Conservation (phyloP, 257 asterid genomes). For the Lithospermum erythrorhizon region DNA sequence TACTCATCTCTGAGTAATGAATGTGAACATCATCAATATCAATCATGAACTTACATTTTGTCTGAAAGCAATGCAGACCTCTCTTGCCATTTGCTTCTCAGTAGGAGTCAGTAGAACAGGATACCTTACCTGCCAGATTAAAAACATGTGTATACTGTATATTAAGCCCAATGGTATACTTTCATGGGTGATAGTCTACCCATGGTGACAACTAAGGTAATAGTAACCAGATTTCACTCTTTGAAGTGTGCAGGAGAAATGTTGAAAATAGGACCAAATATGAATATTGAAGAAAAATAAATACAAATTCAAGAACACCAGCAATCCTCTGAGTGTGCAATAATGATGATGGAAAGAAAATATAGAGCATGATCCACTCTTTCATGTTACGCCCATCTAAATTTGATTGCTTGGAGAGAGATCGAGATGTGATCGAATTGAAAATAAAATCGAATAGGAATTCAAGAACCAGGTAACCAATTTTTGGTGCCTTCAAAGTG, state of each 20-base stretch:
- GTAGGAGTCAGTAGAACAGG: slow-evolving; percentile 95
- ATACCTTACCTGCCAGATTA: slow-evolving; percentile 69
- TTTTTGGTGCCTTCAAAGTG: too few relatives aligned
- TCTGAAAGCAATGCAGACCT: slow-evolving; percentile 89
- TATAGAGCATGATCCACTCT: not conserved
- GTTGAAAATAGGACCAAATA: not conserved
- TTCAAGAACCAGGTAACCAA: not conserved
- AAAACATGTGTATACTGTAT: not conserved
- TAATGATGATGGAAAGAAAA: not conserved
- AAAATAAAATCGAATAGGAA: too few relatives aligned
- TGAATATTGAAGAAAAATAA: too few relatives aligned
- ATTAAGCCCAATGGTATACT: not conserved
- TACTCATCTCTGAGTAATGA: not conserved
- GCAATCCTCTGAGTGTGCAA: not conserved
- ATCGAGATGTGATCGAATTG: not conserved
- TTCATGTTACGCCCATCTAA: not conserved
- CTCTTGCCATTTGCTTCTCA: slow-evolving; percentile 96
- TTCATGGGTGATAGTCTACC: not conserved
- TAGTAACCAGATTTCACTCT: not conserved
- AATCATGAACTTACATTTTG: slow-evolving; percentile 66
- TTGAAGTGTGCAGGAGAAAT: not conserved
- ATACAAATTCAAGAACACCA: not conserved
- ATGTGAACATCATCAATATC: not conserved
- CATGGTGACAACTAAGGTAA: not conserved
- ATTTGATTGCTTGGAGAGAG: not conserved